These are phyloP conservation scores for Oryza glumipatula DNA, from an alignment of 176 grass and related monocot species.

Conservation along the genomic window DNA sequence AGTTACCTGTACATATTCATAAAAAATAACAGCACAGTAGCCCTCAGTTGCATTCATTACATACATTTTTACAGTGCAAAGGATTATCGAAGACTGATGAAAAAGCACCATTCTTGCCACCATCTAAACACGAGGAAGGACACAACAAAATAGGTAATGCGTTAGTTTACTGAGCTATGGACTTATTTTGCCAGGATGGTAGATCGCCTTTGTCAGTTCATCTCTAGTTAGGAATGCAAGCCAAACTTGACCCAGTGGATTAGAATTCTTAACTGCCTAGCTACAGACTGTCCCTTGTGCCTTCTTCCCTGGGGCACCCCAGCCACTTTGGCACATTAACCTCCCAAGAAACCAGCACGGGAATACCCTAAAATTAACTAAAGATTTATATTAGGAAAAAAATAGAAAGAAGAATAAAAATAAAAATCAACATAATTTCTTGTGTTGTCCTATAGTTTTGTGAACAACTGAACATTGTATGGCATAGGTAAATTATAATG, in stretches of 20 bases:
- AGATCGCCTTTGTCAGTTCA: slow-evolving; percentile 22
- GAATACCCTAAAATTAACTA: neutral
- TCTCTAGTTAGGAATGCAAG: slow-evolving; percentile 7
- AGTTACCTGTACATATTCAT: slow-evolving; percentile 62
- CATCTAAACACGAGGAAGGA: slow-evolving; percentile 21
- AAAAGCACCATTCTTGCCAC: neutral
- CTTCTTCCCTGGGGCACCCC: neutral
- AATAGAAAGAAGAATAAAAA: neutral
- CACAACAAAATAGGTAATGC: slow-evolving; percentile 11
- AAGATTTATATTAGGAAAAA: neutral
- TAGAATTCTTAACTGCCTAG: slow-evolving; percentile 1
- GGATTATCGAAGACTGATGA: neutral
- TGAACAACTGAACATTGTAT: neutral
- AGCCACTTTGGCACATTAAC: slow-evolving; percentile 18
- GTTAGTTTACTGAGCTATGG: neutral
- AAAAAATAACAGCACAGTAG: slow-evolving; percentile 31
- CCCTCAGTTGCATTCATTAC: slow-evolving; percentile 17
- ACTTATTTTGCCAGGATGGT: neutral
- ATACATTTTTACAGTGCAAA: neutral
- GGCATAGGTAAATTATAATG: neutral
- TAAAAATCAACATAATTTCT: neutral
- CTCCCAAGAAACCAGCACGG: neutral
- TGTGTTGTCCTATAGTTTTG: neutral
- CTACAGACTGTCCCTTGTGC: neutral
- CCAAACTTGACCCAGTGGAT: slow-evolving; percentile 6